Evolutionary conservation across 441 rosid genomes (phyloP).

Genomic region (Bruguiera hainesii): DNA sequence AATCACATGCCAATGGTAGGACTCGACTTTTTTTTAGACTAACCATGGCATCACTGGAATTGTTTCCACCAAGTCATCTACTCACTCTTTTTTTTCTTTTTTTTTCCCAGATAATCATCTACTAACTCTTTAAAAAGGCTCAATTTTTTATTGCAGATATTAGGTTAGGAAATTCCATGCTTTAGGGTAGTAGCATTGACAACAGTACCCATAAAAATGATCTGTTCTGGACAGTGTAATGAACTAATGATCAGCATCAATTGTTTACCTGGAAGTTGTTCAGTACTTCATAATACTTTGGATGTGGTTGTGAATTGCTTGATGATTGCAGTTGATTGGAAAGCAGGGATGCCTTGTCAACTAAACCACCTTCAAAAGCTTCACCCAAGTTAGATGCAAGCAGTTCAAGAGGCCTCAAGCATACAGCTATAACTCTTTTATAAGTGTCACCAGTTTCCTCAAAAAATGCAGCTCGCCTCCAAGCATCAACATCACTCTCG

Average conservation of each 20-base stretch:
- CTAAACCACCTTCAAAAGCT: slow-evolving; percentile 50
- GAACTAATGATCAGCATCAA: slow-evolving; percentile 2
- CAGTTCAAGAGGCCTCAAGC: slow-evolving; percentile 76
- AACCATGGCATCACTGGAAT: too few species aligned
- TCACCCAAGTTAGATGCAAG: slow-evolving; percentile 60
- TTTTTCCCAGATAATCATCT: not conserved
- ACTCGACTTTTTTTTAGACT: not conserved
- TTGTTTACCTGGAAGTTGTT: slow-evolving; percentile 73
- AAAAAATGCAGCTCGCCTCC: slow-evolving; percentile 95
- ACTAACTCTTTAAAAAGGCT: not conserved
- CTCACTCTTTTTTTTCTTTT: not conserved
- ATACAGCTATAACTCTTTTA: slow-evolving; percentile 66
- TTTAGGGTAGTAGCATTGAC: not conserved
- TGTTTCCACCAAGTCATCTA: not conserved
- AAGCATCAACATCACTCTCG: slow-evolving; percentile 83
- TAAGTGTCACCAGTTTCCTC: slow-evolving; percentile 91
- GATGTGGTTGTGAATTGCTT: slow-evolving; percentile 37
- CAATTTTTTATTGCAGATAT: not conserved
- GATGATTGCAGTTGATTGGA: slow-evolving; percentile 48
- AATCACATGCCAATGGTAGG: not conserved
- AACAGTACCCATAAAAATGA: not conserved
- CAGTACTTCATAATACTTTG: slow-evolving; percentile 51
- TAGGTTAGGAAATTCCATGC: too few species aligned
- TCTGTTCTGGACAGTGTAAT: not conserved
- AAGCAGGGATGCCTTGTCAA: slow-evolving; percentile 39